phyloP scores from a whole-genome alignment of 225 moss, liverwort and hornwort species.

The Physcomitrellopsis africana region DNA sequence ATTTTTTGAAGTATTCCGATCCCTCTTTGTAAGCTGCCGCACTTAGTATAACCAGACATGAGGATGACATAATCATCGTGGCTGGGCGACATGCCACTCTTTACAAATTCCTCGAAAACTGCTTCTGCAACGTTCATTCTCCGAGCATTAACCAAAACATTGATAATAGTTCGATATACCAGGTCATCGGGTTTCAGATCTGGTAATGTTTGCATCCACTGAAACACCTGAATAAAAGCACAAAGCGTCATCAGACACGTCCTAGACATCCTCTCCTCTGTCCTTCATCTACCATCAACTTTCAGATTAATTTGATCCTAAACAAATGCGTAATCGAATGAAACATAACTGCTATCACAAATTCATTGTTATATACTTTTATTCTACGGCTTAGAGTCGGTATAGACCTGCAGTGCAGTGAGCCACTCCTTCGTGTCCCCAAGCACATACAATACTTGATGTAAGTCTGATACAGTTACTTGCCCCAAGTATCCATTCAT shows the following conservation, averaged over 20 bases:
- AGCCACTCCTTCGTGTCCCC: constrained; percentile 83
- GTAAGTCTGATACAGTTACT: constrained; percentile 74
- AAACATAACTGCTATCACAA: neutral
- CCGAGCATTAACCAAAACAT: constrained; percentile 82
- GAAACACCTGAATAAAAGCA: constrained; percentile 68
- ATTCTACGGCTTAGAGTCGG: neutral
- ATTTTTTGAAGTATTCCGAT: constrained; percentile 65
- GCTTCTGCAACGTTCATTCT: constrained; percentile 89
- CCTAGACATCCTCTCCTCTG: neutral
- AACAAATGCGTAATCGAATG: neutral
- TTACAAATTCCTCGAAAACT: constrained; percentile 71
- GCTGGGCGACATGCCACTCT: constrained; percentile 60
- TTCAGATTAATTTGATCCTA: neutral
- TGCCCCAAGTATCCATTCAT: constrained; percentile 71
- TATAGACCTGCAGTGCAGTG: constrained; percentile 61
- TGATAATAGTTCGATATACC: constrained; percentile 79
- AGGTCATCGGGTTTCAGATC: constrained; percentile 60
- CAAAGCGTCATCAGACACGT: constrained; percentile 18
- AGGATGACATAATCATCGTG: constrained; percentile 79
- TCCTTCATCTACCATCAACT: neutral
- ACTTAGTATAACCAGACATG: constrained; percentile 77
- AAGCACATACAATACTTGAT: constrained; percentile 75
- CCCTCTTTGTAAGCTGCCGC: constrained; percentile 78
- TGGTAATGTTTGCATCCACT: constrained; percentile 79
- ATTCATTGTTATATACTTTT: neutral